phyloP scores from a whole-genome alignment of 2,329 filamentous ascomycete genomes.

The Lizonia empirigonia region DNA sequence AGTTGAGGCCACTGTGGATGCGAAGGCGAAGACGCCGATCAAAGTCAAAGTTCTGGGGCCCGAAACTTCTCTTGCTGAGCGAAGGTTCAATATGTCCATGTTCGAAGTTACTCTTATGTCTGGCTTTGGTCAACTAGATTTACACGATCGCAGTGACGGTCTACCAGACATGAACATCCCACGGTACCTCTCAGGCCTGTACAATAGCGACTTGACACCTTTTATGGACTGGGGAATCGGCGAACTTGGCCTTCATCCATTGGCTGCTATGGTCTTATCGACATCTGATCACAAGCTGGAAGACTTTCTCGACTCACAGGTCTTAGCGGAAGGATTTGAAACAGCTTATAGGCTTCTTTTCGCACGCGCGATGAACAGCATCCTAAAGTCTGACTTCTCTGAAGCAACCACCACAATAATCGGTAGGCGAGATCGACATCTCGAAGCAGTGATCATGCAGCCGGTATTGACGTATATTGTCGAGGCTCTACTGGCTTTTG shows the following conservation, averaged over 20 bases:
- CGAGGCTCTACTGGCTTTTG: constrained; percentile 35
- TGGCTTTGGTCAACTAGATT: too few species aligned
- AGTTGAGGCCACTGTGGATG: constrained; percentile 49
- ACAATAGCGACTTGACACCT: too few species aligned
- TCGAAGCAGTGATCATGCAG: constrained; percentile 44
- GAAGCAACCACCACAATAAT: too few species aligned
- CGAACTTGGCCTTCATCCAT: constrained; percentile 20
- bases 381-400: constrained; percentile 24
- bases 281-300: constrained; percentile 8
- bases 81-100: constrained; percentile 46
- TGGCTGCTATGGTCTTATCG: constrained; percentile 47
- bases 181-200: too few species aligned
- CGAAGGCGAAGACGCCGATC: background rate
- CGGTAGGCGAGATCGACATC: too few species aligned
- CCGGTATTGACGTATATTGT: constrained; percentile 47
- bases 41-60: constrained; percentile 19
- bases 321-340: constrained; percentile 43
- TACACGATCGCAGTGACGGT: too few species aligned
- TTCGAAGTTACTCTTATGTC: constrained; percentile 41
- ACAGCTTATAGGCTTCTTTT: constrained; percentile 52
- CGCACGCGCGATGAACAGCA: constrained; percentile 36
- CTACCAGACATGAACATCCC: too few species aligned
- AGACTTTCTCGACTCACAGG: constrained; percentile 41
- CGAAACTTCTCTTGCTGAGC: constrained; percentile 25
- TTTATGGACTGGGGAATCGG: too few species aligned